phyloP scores from a whole-genome alignment of 345 rosid genomes.

The Salix caprea region DNA sequence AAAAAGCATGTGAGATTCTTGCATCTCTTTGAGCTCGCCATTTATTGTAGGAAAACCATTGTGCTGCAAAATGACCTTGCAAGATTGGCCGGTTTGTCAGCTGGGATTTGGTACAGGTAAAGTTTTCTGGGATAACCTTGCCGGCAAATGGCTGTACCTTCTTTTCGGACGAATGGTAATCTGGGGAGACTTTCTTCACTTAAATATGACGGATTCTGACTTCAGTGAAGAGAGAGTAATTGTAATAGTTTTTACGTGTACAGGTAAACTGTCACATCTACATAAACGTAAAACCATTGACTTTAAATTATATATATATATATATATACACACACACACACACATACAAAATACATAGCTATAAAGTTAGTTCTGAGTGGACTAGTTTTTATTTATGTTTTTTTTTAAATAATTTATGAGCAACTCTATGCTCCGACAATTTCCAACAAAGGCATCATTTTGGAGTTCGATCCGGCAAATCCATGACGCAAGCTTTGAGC shows the following conservation, averaged over 20 bases:
- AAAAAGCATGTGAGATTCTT: constrained; percentile 2
- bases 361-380: too few relatives aligned
- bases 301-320: background rate
- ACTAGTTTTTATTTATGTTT: too few relatives aligned
- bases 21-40: background rate
- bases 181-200: background rate
- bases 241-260: background rate
- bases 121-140: constrained; percentile 5
- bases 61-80: constrained; percentile 5
- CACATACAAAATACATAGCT: too few relatives aligned
- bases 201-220: background rate
- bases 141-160: constrained; percentile 14
- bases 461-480: too few relatives aligned
- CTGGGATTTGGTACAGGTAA: constrained; percentile 26
- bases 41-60: background rate
- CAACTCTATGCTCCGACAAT: too few relatives aligned
- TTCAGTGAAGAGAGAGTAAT: background rate
- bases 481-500: too few relatives aligned
- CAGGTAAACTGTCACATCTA: constrained; percentile 5
- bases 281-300: constrained; percentile 3
- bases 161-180: background rate
- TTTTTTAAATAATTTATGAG: too few relatives aligned
- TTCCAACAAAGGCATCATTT: too few relatives aligned
- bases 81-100: constrained; percentile 39
- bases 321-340: too few relatives aligned